Conservation (phyloP, 2,329 filamentous ascomycete genomes). For the Trichoderma sp. region DNA sequence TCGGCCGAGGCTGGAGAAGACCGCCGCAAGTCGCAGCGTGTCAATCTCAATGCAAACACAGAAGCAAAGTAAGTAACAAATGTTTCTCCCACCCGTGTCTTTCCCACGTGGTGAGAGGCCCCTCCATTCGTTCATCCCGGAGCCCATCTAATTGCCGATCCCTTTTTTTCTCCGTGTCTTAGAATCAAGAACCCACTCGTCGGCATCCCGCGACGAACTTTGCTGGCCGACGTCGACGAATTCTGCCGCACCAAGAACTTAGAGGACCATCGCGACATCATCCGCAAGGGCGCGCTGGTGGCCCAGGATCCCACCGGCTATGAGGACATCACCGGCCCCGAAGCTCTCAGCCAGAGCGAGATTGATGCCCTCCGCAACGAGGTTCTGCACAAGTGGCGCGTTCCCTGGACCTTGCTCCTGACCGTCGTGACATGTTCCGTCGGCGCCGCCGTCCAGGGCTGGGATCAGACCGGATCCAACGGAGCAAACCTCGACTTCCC, state of each 20-base stretch:
- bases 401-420: constrained; percentile 60
- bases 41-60: constrained; percentile 46
- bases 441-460: constrained; percentile 67
- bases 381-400: constrained; percentile 64
- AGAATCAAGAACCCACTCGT: constrained; percentile 48
- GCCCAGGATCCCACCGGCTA: constrained; percentile 65
- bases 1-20: constrained; percentile 36
- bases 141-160: constrained; percentile 9
- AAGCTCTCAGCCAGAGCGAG: constrained; percentile 58
- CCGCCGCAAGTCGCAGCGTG: constrained; percentile 31
- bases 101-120: constrained; percentile 15
- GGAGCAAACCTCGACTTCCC: constrained; percentile 63
- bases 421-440: constrained; percentile 68
- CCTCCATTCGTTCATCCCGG: constrained; percentile 4
- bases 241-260: constrained; percentile 62
- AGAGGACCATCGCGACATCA: constrained; percentile 53
- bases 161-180: background rate
- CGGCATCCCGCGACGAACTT: constrained; percentile 49
- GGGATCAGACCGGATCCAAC: constrained; percentile 65
- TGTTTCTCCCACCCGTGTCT: background rate
- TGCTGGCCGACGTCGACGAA: constrained; percentile 55
- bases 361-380: constrained; percentile 60
- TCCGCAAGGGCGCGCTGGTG: constrained; percentile 69
- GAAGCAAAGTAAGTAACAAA: constrained; percentile 42
- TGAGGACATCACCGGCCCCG: constrained; percentile 56